Evolutionary conservation across 2,329 filamentous ascomycete genomes (phyloP).

Genomic region (Ophiocordyceps sinensis): DNA sequence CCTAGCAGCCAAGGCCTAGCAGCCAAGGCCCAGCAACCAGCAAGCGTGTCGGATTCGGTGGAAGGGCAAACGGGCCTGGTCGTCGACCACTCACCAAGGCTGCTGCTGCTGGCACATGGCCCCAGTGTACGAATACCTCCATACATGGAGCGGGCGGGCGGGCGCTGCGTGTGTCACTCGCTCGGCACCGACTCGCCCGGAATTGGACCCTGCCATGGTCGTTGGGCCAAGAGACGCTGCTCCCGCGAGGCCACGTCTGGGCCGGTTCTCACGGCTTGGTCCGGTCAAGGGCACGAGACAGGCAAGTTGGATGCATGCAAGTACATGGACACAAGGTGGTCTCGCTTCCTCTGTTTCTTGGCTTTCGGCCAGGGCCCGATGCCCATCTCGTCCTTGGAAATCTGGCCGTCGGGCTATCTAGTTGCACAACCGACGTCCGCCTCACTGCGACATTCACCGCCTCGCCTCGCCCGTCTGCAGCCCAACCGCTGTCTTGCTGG

Average conservation of each 20-base stretch:
- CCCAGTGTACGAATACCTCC: background rate
- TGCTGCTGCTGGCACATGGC: background rate
- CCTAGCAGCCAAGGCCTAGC: no score
- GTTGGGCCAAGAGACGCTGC: background rate
- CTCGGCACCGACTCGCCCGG: background rate
- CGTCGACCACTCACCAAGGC: background rate
- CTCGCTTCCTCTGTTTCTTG: background rate
- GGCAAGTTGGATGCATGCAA: no score
- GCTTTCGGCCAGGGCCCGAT: background rate
- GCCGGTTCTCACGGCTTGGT: background rate
- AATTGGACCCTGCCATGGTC: background rate
- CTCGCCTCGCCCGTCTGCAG: constrained; percentile 1
- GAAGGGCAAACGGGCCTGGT: background rate
- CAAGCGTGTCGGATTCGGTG: background rate
- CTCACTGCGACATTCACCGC: constrained; percentile 2
- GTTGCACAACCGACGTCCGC: constrained; percentile 1
- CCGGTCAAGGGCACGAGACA: no score
- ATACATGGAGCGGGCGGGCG: no score
- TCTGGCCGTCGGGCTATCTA: background rate
- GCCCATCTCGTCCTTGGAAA: background rate
- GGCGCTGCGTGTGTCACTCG: background rate
- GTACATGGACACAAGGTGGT: no score
- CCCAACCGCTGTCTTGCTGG: background rate
- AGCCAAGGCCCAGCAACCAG: no score
- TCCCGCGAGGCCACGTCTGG: background rate